Evolutionary conservation across 2,329 filamentous ascomycete genomes (phyloP).

Genomic region (Nemania sp.): DNA sequence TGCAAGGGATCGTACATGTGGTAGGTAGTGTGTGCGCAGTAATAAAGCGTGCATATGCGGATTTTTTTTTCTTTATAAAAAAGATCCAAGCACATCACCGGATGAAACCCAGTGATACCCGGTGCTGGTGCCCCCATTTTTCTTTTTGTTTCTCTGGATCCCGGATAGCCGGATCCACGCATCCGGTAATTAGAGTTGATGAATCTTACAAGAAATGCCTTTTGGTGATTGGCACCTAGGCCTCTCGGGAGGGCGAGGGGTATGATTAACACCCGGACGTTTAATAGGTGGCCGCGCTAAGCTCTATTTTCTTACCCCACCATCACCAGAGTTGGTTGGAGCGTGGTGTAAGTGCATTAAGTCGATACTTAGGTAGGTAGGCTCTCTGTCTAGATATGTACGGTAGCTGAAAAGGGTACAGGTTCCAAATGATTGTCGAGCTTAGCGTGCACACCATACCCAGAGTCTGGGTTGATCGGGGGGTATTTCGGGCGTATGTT

Average conservation of each 20-base stretch:
- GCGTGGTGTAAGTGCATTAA: too few species aligned
- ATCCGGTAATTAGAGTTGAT: conserved; percentile 21
- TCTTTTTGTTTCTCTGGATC: conserved; percentile 9
- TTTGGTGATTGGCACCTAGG: conserved; percentile 7
- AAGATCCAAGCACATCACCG: conserved; percentile 6
- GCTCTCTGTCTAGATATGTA: conserved; percentile 4
- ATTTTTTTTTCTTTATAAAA: neutral
- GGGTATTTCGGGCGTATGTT: conserved; percentile 10
- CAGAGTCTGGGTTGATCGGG: conserved; percentile 6
- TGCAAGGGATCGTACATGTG: conserved; percentile 26
- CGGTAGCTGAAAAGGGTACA: neutral
- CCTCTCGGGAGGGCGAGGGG: conserved; percentile 7
- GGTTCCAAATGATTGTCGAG: conserved; percentile 5
- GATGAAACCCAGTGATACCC: conserved; percentile 20
- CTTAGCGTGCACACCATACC: conserved; percentile 11
- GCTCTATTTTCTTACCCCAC: conserved; percentile 3
- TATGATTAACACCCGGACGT: conserved; percentile 13
- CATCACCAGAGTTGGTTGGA: too few species aligned
- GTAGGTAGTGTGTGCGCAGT: neutral
- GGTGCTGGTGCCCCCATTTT: conserved; percentile 9
- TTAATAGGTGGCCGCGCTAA: conserved; percentile 3
- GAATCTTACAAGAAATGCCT: neutral
- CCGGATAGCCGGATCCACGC: conserved; percentile 20
- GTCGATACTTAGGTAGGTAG: neutral
- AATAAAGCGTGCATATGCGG: conserved; percentile 8